Percentiles rank a stretch among this genome's conserved stretches.
Conservation (phyloP, 106 monocot species). For the Iris macrosiphon region DNA sequence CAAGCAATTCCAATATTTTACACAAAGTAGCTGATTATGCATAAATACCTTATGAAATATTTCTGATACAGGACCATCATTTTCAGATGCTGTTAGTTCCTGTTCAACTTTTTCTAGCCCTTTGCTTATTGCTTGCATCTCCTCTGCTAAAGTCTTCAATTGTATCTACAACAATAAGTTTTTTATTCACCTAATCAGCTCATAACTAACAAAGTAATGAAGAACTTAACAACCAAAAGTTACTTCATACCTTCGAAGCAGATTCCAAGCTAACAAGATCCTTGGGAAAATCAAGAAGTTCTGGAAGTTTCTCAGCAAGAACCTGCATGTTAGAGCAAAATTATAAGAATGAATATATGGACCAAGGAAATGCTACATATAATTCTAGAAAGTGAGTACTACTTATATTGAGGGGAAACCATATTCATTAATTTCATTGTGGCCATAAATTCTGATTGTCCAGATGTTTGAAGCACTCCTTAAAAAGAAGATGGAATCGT, state of each 20-base stretch:
- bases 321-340: constrained; percentile 35
- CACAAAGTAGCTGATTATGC: neutral
- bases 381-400: no score
- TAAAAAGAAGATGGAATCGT: no score
- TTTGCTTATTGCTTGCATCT: constrained; percentile 87
- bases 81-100: constrained; percentile 74
- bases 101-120: constrained; percentile 86
- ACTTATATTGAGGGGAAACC: no score
- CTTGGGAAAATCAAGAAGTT: constrained; percentile 75
- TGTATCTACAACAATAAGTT: constrained; percentile 48
- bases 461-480: no score
- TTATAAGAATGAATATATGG: no score
- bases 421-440: no score
- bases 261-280: constrained; percentile 73
- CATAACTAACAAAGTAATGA: neutral
- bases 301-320: constrained; percentile 82
- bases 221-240: neutral
- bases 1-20: neutral
- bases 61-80: constrained; percentile 65
- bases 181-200: constrained; percentile 5
- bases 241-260: constrained; percentile 63
- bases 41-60: constrained; percentile 53
- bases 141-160: constrained; percentile 78
- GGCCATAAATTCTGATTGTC: no score
- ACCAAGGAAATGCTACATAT: no score